Conservation (phyloP, 2,329 filamentous ascomycete species). For the Lasiodiplodia gonubiensis region DNA sequence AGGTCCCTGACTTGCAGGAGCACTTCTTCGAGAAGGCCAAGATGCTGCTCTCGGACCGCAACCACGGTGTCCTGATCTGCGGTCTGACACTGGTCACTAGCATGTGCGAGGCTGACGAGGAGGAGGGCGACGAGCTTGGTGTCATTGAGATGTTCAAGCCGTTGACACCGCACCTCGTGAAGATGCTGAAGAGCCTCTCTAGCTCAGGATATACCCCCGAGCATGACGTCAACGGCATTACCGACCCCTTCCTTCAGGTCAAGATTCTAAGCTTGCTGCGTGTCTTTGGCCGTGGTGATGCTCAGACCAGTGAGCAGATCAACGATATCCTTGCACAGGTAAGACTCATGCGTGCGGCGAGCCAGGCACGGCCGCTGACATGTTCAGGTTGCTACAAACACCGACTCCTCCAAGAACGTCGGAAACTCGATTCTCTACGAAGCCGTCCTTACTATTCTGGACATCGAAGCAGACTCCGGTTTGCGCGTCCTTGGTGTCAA, state of each 20-base stretch:
- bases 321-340: slow-evolving; percentile 93
- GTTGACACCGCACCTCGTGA: slow-evolving; percentile 82
- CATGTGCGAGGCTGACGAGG: slow-evolving; percentile 93
- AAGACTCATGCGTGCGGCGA: slow-evolving; percentile 1
- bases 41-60: slow-evolving; percentile 84
- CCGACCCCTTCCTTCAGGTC: slow-evolving; percentile 96
- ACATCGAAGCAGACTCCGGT: slow-evolving; percentile 97
- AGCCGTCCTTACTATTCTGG: slow-evolving; percentile 93
- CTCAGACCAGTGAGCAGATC: slow-evolving; percentile 91
- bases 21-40: slow-evolving; percentile 96
- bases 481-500: slow-evolving; percentile 94
- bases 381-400: slow-evolving; percentile 84
- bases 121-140: slow-evolving; percentile 85
- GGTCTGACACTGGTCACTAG: slow-evolving; percentile 89
- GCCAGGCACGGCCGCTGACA: slow-evolving; percentile 30
- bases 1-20: slow-evolving; percentile 95
- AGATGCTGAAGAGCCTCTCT: slow-evolving; percentile 88
- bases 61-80: slow-evolving; percentile 93
- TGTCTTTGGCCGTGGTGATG: slow-evolving; percentile 84
- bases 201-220: slow-evolving; percentile 97
- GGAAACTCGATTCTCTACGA: slow-evolving; percentile 98
- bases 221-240: slow-evolving; percentile 97
- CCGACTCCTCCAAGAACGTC: slow-evolving; percentile 96
- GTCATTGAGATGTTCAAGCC: slow-evolving; percentile 90
- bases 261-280: slow-evolving; percentile 89